phyloP scores from a whole-genome alignment of 805 yeast genomes.

The Monosporozyma yasuniensis region DNA sequence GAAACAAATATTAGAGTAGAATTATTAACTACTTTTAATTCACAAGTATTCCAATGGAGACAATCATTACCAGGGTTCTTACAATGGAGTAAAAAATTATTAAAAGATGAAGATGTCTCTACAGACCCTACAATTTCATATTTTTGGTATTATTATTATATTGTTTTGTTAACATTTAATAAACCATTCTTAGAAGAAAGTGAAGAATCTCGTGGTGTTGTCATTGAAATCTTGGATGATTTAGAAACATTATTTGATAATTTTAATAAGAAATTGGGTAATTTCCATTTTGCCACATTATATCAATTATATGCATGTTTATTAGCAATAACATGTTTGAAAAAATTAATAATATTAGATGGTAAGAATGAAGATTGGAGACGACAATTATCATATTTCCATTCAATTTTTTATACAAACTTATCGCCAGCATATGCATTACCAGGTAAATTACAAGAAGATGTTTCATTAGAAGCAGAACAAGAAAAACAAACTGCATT shows the following conservation, averaged over 20 bases:
- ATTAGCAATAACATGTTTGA: conserved; percentile 24
- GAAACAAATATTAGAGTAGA: conserved; percentile 31
- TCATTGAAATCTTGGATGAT: conserved; percentile 25
- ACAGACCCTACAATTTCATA: conserved; percentile 46
- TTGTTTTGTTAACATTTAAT: conserved; percentile 49
- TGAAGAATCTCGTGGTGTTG: conserved; percentile 21
- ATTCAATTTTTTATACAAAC: conserved; percentile 16
- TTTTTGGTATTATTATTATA: conserved; percentile 49
- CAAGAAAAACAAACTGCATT: conserved; percentile 17
- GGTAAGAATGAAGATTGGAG: conserved; percentile 6
- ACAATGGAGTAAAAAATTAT: conserved; percentile 39
- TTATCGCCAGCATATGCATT: conserved; percentile 21
- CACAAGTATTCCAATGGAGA: conserved; percentile 45
- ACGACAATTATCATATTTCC: conserved; percentile 19
- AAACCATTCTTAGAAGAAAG: conserved; percentile 47
- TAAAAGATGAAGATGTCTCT: conserved; percentile 35
- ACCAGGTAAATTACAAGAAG: conserved; percentile 19
- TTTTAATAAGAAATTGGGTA: conserved; percentile 19
- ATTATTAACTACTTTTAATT: conserved; percentile 36
- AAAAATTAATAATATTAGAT: conserved; percentile 10
- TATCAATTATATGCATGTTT: conserved; percentile 29
- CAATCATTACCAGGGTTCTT: conserved; percentile 39
- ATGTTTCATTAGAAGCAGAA: conserved; percentile 17
- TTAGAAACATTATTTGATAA: conserved; percentile 23
- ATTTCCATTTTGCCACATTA: conserved; percentile 20